phyloP scores from a whole-genome alignment of 257 asterid species.

The Solanum chiquidenum region DNA sequence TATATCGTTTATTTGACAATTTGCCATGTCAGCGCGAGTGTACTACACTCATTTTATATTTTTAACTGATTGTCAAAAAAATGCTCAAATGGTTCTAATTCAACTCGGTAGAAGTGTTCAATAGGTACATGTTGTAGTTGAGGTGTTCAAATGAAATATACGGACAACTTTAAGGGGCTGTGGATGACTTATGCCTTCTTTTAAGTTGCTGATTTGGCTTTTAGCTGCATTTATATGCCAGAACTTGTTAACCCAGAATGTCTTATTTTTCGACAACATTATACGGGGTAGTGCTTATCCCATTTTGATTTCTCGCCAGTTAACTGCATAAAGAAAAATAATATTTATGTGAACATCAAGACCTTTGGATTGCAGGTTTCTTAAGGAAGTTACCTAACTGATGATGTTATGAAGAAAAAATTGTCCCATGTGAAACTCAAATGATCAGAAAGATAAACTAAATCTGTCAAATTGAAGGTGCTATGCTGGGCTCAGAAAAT shows the following conservation, averaged over 20 bases:
- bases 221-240: background rate
- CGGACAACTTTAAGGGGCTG: background rate
- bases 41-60: background rate
- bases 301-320: background rate
- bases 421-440: background rate
- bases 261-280: background rate
- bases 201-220: background rate
- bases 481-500: background rate
- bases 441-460: background rate
- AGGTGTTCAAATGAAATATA: background rate
- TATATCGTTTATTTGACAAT: too few species aligned
- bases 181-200: background rate
- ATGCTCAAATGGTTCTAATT: background rate
- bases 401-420: background rate
- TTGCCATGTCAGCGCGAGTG: background rate
- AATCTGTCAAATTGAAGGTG: background rate
- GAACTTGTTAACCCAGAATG: background rate
- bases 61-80: background rate
- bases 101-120: background rate
- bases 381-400: background rate
- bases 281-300: background rate
- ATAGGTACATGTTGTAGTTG: background rate
- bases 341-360: background rate
- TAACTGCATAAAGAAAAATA: background rate
- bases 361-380: background rate